Evolutionary conservation across 2,329 filamentous ascomycete genomes (phyloP), one percentile per base, ranked within the genome.

Genomic region (Phialophora macrospora): DNA sequence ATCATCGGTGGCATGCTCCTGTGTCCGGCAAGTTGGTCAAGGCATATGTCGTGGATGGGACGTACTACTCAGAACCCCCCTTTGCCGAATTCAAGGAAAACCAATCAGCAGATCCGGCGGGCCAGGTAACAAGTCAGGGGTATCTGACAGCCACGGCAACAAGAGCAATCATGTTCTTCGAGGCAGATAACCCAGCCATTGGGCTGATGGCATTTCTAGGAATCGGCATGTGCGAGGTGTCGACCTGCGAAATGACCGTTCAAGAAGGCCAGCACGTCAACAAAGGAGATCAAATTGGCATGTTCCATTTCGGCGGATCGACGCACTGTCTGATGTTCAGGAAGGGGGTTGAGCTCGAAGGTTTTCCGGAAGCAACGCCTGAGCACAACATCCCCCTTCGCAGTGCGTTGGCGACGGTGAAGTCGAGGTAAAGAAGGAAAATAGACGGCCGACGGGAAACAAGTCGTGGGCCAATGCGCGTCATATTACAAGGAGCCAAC

Each of bases 221-320:
- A 1, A 84, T 93, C 3, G 90, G 90, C 1, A 92, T 93, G 90
- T 88, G 87, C 49, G 90, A 93, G 77, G 90, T 92, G 12, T 88
- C 85, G 64, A 88, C 88, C 0, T 92, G 89, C 72, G 88, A 92
- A 59, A 87, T 91, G 56, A 89, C 86, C 0, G 88, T 91, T 11
- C 82, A 82, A 71, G 84, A 88, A 73, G 89, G 88, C 0, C 83
- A 92, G 74, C 81, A 83, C 60, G 73, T 93, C 17, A 80, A 80
- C 60, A 92, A 92, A 80, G 90, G 90, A 1, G 85, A 92, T 4
- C 79, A 92, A 78, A 80, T 88, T 46, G 90, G 90, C 49, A 92
- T 91, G 89, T 93, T 93, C 77, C 90, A 93, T 73, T 92, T 89
- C 74, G 90, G 90, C n/a, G 90, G 90, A 0, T 88, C 85, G 6